A percentile compares a stretch with the other conserved stretches of the same genome.
These are phyloP conservation scores for Ceratonia siliqua DNA, from an alignment of 306 rosid genomes.

Conservation along the genomic window DNA sequence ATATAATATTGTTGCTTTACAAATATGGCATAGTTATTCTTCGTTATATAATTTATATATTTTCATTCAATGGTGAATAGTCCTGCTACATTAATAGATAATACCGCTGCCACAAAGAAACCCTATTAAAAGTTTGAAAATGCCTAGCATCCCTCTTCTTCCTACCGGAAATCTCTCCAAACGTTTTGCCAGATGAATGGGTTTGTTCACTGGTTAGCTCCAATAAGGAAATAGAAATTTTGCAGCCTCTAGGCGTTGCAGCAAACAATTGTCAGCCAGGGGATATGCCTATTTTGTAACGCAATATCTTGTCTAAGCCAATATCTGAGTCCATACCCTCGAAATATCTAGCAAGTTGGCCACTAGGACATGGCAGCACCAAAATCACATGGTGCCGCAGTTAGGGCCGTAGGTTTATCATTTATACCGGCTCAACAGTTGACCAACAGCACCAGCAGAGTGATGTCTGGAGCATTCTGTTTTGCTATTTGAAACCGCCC, in stretches of 20 bases:
- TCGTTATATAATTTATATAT: too few relatives aligned
- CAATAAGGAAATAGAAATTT: not conserved
- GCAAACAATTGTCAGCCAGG: not conserved
- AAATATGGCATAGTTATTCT: too few relatives aligned
- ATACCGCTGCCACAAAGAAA: too few relatives aligned
- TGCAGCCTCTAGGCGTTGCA: not conserved
- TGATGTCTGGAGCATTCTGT: slow-evolving; percentile 29
- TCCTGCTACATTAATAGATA: too few relatives aligned
- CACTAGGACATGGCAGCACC: slow-evolving; percentile 23
- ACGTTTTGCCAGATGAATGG: slow-evolving; percentile 8
- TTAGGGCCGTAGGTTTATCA: slow-evolving; percentile 16
- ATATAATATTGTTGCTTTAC: too few relatives aligned
- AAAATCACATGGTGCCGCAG: slow-evolving; percentile 36
- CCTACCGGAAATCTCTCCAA: not conserved
- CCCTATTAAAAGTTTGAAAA: not conserved
- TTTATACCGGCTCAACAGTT: slow-evolving; percentile 18
- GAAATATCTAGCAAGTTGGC: slow-evolving; percentile 38
- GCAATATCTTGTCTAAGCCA: slow-evolving; percentile 5
- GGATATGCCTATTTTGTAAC: not conserved
- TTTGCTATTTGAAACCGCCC: slow-evolving; percentile 16
- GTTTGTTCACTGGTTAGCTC: not conserved
- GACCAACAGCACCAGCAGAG: slow-evolving; percentile 8
- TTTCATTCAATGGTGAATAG: too few relatives aligned
- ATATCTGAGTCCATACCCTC: not conserved
- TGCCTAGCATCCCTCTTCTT: not conserved